phyloP scores from a whole-genome alignment of 805 yeast species.

The Komagataella pastoris region DNA sequence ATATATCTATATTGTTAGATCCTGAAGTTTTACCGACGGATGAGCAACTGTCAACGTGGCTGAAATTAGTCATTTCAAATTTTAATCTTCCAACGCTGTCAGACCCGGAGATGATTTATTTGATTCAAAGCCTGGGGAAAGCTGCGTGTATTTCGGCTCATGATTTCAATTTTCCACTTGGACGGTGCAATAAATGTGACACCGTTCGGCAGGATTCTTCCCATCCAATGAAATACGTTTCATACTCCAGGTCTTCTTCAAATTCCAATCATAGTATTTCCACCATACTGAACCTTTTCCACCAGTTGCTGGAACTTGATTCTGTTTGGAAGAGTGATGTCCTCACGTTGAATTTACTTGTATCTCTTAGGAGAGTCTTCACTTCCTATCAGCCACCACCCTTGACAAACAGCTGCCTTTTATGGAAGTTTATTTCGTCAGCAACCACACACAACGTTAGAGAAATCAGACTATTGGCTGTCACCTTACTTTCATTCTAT shows the following conservation, averaged over 20 bases:
- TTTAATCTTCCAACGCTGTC: not conserved
- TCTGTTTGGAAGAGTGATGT: not conserved
- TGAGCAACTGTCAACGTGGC: not conserved
- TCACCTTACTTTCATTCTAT: constrained; percentile 40
- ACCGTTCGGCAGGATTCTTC: not conserved
- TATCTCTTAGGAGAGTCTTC: constrained; percentile 33
- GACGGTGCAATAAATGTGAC: not conserved
- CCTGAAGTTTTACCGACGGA: not conserved
- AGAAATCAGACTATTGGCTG: constrained; percentile 39
- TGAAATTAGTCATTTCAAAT: not conserved
- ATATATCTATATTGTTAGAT: not conserved
- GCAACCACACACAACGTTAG: constrained; percentile 31
- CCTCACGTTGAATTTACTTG: constrained; percentile 18
- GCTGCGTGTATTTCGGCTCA: not conserved
- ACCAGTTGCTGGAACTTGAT: not conserved
- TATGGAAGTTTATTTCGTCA: constrained; percentile 27
- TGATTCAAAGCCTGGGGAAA: not conserved
- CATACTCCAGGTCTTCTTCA: constrained; percentile 3
- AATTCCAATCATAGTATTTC: not conserved
- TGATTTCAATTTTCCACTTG: not conserved
- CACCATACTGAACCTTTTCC: not conserved
- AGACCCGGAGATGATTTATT: not conserved
- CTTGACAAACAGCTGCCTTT: constrained; percentile 11
- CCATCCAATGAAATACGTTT: not conserved
- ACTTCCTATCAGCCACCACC: constrained; percentile 38